phyloP scores from a whole-genome alignment of 1,284 basidiomycete genomes.

The Fomes fomentarius region DNA sequence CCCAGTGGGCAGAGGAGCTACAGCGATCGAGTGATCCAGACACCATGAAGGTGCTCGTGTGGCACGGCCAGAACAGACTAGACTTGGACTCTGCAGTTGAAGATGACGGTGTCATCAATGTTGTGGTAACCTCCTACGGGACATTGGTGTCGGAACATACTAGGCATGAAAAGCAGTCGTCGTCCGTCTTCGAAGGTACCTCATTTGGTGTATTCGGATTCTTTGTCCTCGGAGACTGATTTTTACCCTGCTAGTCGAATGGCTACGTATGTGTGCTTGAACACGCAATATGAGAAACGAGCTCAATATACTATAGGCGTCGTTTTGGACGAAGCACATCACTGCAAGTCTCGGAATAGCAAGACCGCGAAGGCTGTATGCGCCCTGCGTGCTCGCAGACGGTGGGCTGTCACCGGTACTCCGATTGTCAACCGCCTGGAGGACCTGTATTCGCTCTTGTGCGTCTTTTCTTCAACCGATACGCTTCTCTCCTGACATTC shows the following conservation, averaged over 20 bases:
- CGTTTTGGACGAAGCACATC: conserved; percentile 91
- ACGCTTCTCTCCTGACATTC: too few relatives aligned
- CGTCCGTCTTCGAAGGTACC: conserved; percentile 68
- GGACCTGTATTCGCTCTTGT: conserved; percentile 90
- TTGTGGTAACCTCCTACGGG: conserved; percentile 92
- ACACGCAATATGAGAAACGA: background rate
- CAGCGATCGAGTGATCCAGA: conserved; percentile 74
- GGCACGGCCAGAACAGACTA: conserved; percentile 85
- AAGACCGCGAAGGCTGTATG: conserved; percentile 92
- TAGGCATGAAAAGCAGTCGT: conserved; percentile 54
- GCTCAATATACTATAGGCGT: conserved; percentile 38
- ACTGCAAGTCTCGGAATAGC: conserved; percentile 91
- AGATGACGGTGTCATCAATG: conserved; percentile 50
- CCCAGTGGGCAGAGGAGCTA: conserved; percentile 92
- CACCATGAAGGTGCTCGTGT: conserved; percentile 71
- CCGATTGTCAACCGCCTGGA: conserved; percentile 97
- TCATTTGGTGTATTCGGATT: conserved; percentile 1
- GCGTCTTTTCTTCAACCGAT: conserved; percentile 29
- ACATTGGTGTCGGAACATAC: conserved; percentile 84
- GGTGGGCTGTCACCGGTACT: conserved; percentile 95
- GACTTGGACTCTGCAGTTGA: conserved; percentile 58
- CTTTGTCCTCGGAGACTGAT: background rate
- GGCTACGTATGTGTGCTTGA: conserved; percentile 54
- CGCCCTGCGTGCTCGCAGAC: conserved; percentile 75
- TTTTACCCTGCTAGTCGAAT: conserved; percentile 55